These are phyloP conservation scores for Helichrysum umbraculigerum DNA, from an alignment of 129 eudicot species.

Conservation along the genomic window DNA sequence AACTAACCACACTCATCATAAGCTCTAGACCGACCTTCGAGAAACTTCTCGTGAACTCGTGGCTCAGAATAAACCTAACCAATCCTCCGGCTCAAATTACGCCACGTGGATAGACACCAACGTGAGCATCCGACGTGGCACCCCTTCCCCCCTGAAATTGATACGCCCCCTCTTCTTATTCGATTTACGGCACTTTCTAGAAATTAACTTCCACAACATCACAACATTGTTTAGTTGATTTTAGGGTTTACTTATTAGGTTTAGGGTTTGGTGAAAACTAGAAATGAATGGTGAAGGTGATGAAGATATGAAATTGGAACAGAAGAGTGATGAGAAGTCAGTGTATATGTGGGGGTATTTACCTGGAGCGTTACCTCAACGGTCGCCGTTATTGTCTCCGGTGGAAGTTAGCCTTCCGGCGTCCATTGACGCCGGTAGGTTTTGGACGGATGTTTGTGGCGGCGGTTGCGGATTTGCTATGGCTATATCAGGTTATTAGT, in stretches of 20 bases:
- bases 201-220: background rate
- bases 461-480: conserved; percentile 99
- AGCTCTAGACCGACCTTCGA: conserved; percentile 50
- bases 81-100: conserved; percentile 41
- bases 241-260: background rate
- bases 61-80: conserved; percentile 49
- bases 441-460: conserved; percentile 89
- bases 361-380: conserved; percentile 93
- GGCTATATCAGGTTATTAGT: conserved; percentile 79
- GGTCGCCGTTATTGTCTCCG: conserved; percentile 87
- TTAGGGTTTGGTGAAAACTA: background rate
- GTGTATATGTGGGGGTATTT: conserved; percentile 96
- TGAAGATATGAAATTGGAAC: conserved; percentile 51
- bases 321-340: conserved; percentile 35
- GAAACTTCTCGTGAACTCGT: conserved; percentile 67
- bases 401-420: conserved; percentile 60
- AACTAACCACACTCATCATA: conserved; percentile 17
- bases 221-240: background rate
- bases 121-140: conserved; percentile 77
- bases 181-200: conserved; percentile 46
- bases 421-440: conserved; percentile 41
- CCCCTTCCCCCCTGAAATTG: conserved; percentile 45
- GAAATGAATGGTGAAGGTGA: conserved; percentile 59
- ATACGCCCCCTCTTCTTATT: conserved; percentile 46
- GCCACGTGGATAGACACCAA: conserved; percentile 65